Evolutionary conservation across 1,284 basidiomycete species (phyloP).

Genomic region (Pseudozyma tsukubaensis): DNA sequence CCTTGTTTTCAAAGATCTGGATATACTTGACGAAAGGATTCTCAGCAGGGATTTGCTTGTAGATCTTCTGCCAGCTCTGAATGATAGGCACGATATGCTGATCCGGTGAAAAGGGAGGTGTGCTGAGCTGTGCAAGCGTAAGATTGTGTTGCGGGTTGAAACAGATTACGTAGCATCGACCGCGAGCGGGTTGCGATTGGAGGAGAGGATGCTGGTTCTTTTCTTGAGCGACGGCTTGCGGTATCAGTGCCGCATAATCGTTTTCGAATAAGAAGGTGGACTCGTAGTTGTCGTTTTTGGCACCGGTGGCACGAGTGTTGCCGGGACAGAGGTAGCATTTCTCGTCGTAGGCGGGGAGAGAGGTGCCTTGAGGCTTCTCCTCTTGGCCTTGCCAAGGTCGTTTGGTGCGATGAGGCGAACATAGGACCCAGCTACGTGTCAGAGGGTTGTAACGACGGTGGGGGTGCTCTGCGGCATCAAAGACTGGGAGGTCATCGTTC

Average conservation of each 20-base stretch:
- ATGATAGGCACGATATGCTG: constrained; percentile 80
- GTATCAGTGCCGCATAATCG: constrained; percentile 85
- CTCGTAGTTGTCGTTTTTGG: constrained; percentile 78
- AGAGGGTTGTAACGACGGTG: constrained; percentile 67
- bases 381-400: constrained; percentile 68
- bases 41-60: constrained; percentile 58
- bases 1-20: constrained; percentile 82
- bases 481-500: constrained; percentile 26
- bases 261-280: constrained; percentile 81
- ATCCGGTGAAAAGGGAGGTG: constrained; percentile 65
- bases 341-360: constrained; percentile 77
- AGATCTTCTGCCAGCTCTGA: constrained; percentile 75
- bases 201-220: constrained; percentile 72
- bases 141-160: constrained; percentile 91
- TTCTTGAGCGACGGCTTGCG: constrained; percentile 65
- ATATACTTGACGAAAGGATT: constrained; percentile 67
- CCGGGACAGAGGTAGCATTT: constrained; percentile 91
- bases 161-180: constrained; percentile 87
- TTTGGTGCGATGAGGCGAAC: constrained; percentile 67
- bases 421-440: constrained; percentile 61
- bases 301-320: constrained; percentile 82
- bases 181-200: constrained; percentile 78
- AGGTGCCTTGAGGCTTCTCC: constrained; percentile 43
- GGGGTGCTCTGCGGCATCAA: constrained; percentile 63
- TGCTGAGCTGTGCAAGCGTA: constrained; percentile 81